Base-by-base conservation (phyloP, 192 early-diverging fungal genomes). In the Backusella luteola region DNA sequence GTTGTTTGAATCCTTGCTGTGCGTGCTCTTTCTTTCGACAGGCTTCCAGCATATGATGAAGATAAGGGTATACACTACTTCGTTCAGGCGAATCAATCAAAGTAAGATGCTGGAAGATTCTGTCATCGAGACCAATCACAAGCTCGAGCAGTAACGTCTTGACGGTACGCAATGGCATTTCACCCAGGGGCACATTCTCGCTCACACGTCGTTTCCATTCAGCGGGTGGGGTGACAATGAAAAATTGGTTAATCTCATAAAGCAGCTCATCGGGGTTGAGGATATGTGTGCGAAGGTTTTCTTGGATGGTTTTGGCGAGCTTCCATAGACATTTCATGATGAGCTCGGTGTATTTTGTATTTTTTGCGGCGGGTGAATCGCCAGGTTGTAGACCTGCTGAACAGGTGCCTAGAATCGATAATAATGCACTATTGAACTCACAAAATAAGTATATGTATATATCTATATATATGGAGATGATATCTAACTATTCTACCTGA, bases 321-420 rank as follows among this genome's bases (percentile, higher is more conserved):
- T 97, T 96, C 98, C 98, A 99, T 53, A 99, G 76, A 71, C 98
- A 99, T 81, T 96, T 96, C 94, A 98, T 96, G 19, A 94, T 90
- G 38, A 98, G 81, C 78, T 99, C 96, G 35, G 91, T 93, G 78
- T 93, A 92, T 77, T 93, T 93, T 29, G 89, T 87, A 76, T 94
- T 83, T 19, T 87, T 78, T 0, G 85, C 79, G 15, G 77, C 38
- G 3, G 80, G 66, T 70, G 87, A 67, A 76, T 89, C 78, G 29
- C 88, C 80, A 72, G 80, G 77, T 35, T 87, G 75, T 75, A 91
- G 79, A 34, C 89, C 73, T 38, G 85, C 80, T 32, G 92, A 82
- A 44, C 86, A 86, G 67, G 88, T 80, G 46, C 87, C 91, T 68
- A 97, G 78, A 8, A 94, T 88, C 34, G 83, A 80, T n/a, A 98